Base-by-base conservation (phyloP, 345 rosid species). In the Hibiscus syriacus region DNA sequence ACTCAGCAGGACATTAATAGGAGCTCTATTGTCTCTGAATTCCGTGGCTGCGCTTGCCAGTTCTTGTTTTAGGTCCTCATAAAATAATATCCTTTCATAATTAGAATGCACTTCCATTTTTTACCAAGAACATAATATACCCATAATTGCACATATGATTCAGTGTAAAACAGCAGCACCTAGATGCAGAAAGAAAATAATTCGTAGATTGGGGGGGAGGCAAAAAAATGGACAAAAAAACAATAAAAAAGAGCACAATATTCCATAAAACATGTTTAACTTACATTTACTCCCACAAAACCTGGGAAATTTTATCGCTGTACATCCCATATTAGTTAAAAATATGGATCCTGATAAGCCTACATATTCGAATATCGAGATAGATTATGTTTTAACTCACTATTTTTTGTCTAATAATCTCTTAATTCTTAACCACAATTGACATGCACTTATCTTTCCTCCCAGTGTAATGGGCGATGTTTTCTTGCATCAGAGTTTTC, bases 401-500 rank as follows among this genome's bases (percentile, higher is more conserved):
- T 46, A 5, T 6, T 26, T 65, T 23, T 50, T 6, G 5, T 19
- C 43, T 17, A 48, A 36, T 36, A 32, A n/a, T 43, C 20, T 9
- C 38, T 20, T 64, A 64, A 4, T 29, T 48, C 2, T 48, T 17
- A 4, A 29, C 56, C 56, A 32, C 59, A 6, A 66, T 52, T 1
- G 70, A 5, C 70, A 66, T 52, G 48, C 62, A 39, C 29, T 55
- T 46, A 6, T 55, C 62, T 56, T 32, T 48, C 23, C 43, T 53
- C 66, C 30, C 14, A 5, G 32, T 67, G 38, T 14, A 26, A 26
- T 26, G 66, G 8, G 30, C 46, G 6, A 46, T 69, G 13, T 34
- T 45, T 29, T 72, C 67, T 5, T 3, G 48, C 11, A 58, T 27
- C 39, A 53, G 55, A 29, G 54, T 56, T 52, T 34, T 76, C 72